Evolutionary conservation across 257 asterid genomes (phyloP).

Genomic region (Lavandula angustifolia): DNA sequence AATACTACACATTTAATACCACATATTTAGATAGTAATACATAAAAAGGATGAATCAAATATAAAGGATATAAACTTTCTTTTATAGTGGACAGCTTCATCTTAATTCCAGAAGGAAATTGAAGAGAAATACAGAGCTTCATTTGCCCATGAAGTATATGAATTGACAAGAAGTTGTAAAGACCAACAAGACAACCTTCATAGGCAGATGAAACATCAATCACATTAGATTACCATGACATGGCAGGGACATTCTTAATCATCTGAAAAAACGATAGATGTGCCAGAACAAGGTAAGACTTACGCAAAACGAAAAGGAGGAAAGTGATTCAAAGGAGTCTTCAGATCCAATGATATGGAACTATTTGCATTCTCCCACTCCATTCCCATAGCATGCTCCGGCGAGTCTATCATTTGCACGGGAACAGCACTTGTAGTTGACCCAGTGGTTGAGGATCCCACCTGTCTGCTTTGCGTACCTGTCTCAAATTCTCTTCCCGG

Average conservation of each 20-base stretch:
- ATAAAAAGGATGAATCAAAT: constrained; percentile 19
- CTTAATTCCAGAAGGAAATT: constrained; percentile 8
- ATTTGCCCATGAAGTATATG: neutral
- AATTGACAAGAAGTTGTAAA: neutral
- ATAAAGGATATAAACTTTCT: constrained; percentile 1
- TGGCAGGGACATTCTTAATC: neutral
- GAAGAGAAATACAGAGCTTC: neutral
- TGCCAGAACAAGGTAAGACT: constrained; percentile 43
- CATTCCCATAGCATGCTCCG: constrained; percentile 57
- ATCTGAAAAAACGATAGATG: constrained; percentile 14
- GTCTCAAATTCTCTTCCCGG: constrained; percentile 58
- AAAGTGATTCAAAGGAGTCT: constrained; percentile 90
- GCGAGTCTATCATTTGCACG: constrained; percentile 64
- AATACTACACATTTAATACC: neutral
- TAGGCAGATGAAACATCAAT: constrained; percentile 7
- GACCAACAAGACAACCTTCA: constrained; percentile 18
- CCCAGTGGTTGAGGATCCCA: constrained; percentile 50
- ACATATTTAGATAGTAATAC: constrained; percentile 2
- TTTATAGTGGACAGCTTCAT: constrained; percentile 12
- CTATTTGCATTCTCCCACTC: constrained; percentile 75
- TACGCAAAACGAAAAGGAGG: constrained; percentile 98
- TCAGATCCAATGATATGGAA: constrained; percentile 84
- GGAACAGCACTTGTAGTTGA: constrained; percentile 59
- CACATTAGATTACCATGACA: constrained; percentile 20
- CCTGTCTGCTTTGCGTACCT: constrained; percentile 46